A percentile compares a stretch with the other conserved stretches of the same genome.
Evolutionary conservation across 768 basidiomycete species (phyloP).

Genomic region (Coprinopsis cinerea): DNA sequence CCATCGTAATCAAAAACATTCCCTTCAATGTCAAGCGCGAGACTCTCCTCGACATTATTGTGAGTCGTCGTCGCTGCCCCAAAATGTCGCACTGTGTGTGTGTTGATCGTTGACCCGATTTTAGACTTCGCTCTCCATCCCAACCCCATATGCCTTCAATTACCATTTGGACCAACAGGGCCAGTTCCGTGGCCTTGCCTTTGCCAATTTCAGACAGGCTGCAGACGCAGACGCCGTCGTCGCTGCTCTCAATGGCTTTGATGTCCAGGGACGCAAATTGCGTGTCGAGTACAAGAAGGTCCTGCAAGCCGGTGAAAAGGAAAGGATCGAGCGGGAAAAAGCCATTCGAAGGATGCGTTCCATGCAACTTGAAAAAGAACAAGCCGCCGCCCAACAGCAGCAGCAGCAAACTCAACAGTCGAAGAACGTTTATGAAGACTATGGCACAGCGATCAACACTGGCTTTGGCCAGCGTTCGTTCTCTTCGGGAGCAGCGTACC

Average conservation of each 20-base stretch:
- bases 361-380: conserved; percentile 91
- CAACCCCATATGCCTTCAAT: conserved; percentile 98
- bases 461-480: conserved; percentile 70
- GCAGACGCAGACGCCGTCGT: conserved; percentile 94
- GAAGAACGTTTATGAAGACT: conserved; percentile 65
- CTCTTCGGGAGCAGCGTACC: conserved; percentile 56
- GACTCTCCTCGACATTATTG: conserved; percentile 93
- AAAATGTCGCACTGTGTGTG: conserved; percentile 9
- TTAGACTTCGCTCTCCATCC: conserved; percentile 86
- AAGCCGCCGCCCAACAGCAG: conserved; percentile 8
- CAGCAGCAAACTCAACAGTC: conserved; percentile 38
- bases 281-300: conserved; percentile 99
- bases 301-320: conserved; percentile 98
- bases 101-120: conserved; percentile 14
- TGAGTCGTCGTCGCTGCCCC: conserved; percentile 38
- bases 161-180: conserved; percentile 97
- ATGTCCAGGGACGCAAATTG: conserved; percentile 93
- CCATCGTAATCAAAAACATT: conserved; percentile 99
- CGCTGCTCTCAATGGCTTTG: conserved; percentile 92
- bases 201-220: conserved; percentile 94
- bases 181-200: conserved; percentile 94
- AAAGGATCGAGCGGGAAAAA: conserved; percentile 97
- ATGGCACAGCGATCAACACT: conserved; percentile 54
- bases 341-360: conserved; percentile 96
- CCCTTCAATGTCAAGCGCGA: conserved; percentile 98